Evolutionary conservation across 129 eudicot species (phyloP).

Genomic region (Silybum marianum): DNA sequence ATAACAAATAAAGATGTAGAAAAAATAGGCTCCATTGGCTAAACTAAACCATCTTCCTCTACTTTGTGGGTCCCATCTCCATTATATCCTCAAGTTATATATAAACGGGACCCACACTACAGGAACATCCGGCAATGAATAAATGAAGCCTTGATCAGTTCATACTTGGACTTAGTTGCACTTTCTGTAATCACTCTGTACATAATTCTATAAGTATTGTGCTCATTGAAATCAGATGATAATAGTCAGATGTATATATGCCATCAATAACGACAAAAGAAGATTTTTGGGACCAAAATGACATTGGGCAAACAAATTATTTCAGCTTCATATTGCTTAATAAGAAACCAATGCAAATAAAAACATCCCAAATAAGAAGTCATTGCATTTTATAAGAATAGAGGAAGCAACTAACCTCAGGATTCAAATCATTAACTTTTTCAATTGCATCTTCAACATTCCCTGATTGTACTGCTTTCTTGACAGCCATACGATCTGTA

Average conservation of each 20-base stretch:
- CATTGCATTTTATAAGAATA: not conserved
- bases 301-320: conserved; percentile 10
- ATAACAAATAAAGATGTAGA: not conserved
- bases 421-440: conserved; percentile 94
- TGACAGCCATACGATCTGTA: conserved; percentile 96
- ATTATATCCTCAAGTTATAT: not conserved
- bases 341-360: not conserved
- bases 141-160: not conserved
- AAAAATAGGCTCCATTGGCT: not conserved
- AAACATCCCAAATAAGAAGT: not conserved
- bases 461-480: conserved; percentile 92
- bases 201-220: not conserved
- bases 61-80: conserved; percentile 9
- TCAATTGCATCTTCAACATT: conserved; percentile 98
- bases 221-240: not conserved
- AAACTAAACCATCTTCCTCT: conserved; percentile 18
- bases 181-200: no score
- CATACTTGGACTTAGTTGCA: no score
- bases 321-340: conserved; percentile 5
- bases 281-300: not conserved
- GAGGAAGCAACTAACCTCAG: conserved; percentile 63
- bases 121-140: not conserved
- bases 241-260: not conserved
- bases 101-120: not conserved
- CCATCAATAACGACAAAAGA: not conserved